Conservation (phyloP, 345 rosid genomes). For the Eucalyptus sp. region DNA sequence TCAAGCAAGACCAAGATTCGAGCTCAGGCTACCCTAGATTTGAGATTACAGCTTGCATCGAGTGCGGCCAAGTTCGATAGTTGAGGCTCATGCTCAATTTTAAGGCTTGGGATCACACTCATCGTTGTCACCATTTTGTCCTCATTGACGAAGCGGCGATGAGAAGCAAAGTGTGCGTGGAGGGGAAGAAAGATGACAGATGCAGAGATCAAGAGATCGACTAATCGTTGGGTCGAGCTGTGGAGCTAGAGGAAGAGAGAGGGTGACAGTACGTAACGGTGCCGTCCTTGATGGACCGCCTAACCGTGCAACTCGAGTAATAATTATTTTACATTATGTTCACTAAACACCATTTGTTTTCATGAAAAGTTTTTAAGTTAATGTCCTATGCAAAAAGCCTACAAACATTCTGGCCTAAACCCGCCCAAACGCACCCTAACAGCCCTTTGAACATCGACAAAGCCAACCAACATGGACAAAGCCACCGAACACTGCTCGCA, state of each 20-base stretch:
- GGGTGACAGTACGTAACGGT: background rate
- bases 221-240: background rate
- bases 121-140: no score
- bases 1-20: no score
- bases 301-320: background rate
- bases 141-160: no score
- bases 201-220: background rate
- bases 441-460: rapidly evolving
- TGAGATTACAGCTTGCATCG: no score
- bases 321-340: background rate
- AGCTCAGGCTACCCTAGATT: no score
- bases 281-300: background rate
- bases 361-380: background rate
- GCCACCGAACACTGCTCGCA: background rate
- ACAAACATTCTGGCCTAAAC: background rate
- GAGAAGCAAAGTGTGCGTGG: background rate
- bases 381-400: background rate
- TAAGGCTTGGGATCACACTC: no score
- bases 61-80: no score
- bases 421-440: background rate
- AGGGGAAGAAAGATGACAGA: background rate
- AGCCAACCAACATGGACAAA: background rate
- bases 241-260: background rate
- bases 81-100: no score
- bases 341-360: background rate